A percentile compares a stretch with the other conserved stretches of the same genome.
These are phyloP conservation scores for Leersia perrieri DNA, from an alignment of 176 grass and related monocot species.

Conservation along the genomic window DNA sequence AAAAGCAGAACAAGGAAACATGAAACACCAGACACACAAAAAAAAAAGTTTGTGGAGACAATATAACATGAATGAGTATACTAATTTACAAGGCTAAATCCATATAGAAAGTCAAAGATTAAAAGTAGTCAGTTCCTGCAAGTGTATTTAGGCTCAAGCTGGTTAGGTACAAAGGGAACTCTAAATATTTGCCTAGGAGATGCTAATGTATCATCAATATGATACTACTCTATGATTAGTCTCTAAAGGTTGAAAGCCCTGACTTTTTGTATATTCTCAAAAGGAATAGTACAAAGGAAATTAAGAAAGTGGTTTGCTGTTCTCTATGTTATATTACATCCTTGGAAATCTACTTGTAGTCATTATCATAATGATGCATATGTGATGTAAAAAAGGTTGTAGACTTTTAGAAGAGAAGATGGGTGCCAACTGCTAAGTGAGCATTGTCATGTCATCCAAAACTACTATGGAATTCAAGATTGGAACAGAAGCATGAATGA, in stretches of 20 bases:
- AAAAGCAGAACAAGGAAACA: background rate
- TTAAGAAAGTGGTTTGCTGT: conserved; percentile 29
- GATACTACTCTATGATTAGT: conserved; percentile 41
- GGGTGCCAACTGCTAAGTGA: background rate
- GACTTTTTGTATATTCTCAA: conserved; percentile 43
- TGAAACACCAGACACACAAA: background rate
- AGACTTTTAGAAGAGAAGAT: conserved; percentile 32
- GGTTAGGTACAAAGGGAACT: conserved; percentile 34
- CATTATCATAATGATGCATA: conserved; percentile 21
- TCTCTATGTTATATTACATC: conserved; percentile 23
- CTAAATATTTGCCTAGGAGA: conserved; percentile 32
- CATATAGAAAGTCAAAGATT: background rate
- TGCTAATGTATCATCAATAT: conserved; percentile 45
- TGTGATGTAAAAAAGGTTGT: background rate
- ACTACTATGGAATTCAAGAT: background rate
- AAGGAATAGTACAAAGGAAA: conserved; percentile 31
- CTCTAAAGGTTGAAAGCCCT: conserved; percentile 30
- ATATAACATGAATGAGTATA: background rate
- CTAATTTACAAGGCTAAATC: background rate
- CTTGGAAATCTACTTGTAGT: conserved; percentile 14
- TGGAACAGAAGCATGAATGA: conserved; percentile 10
- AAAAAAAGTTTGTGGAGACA: background rate
- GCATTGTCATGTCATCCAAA: background rate
- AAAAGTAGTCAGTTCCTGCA: background rate
- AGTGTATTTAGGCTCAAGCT: conserved; percentile 37